Base-by-base conservation (phyloP, 1,284 basidiomycete genomes). In the Marasmius oreades region DNA sequence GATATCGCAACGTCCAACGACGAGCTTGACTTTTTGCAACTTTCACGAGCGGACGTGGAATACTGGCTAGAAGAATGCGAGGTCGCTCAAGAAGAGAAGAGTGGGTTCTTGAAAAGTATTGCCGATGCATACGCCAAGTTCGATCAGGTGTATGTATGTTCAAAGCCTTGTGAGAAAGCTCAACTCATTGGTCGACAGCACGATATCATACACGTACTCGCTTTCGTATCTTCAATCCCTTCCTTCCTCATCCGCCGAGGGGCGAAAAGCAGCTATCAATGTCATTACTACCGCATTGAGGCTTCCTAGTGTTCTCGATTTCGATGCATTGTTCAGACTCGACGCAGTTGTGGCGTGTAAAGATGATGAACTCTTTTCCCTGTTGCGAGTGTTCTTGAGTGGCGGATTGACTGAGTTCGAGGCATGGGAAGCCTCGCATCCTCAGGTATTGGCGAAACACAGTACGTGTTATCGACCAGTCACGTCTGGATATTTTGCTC, bases 51-150 rank as follows among this genome's bases (percentile, higher is more conserved):
- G 1, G 81, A 84, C 55, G 78, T 94, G 37, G 82, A 90, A 63
- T 82, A 80, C 62, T 92, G 91, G 84, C 70, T 94, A 22, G 73
- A 78, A 18, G 87, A 93, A 67, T 95, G 93, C 92, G 77, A 81
- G 24, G 74, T 93, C 61, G 76, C 86, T 6, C 63, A 77, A 11
- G 78, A 83, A 55, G 83, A 90, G 59, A 92, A 90, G 70, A 79
- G 82, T 59, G 70, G 72, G 0, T 93, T 94, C 73, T 72, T 94
- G 51, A 83, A 86, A 62, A 73, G 71, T 7, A 78, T 95, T 56
- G 84, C 86, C 0, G 80, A 84, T 57, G 78, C 80, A 1, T 86
- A 88, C 62, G 76, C 80, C 55, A 79, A 84, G 65, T 72, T 79
- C 7, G 80, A 77, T 50, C 73, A 87, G 67, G 68, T 70, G 85